A percentile compares a stretch with the other conserved stretches of the same genome.
Evolutionary conservation across 2,329 filamentous ascomycete genomes (phyloP).

Genomic region (Zelopaecilomyces penicillatus): DNA sequence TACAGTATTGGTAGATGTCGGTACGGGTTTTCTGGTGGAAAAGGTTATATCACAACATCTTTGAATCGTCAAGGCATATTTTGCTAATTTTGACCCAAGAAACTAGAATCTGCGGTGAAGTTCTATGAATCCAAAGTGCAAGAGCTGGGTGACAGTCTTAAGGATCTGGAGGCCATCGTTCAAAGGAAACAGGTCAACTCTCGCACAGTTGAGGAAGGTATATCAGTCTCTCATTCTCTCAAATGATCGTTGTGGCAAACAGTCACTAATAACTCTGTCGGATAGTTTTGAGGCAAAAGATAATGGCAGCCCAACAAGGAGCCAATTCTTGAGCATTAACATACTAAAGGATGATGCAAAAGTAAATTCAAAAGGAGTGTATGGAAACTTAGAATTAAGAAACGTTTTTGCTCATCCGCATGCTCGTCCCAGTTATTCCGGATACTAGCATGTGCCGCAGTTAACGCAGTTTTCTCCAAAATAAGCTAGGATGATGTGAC

Average conservation of each 20-base stretch:
- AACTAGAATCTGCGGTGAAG: conserved; percentile 42
- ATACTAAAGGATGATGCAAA: no score
- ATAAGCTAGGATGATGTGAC: neutral
- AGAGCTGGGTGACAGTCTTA: conserved; percentile 44
- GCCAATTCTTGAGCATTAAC: neutral
- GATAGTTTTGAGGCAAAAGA: conserved; percentile 32
- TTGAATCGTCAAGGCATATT: neutral
- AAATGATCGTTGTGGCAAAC: neutral
- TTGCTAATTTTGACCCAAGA: conserved; percentile 26
- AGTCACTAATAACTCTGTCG: conserved; percentile 4
- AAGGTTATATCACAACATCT: conserved; percentile 49
- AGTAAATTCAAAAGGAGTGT: no score
- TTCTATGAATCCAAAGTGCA: conserved; percentile 51
- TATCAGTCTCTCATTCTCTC: conserved; percentile 7
- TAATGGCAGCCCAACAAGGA: conserved; percentile 25
- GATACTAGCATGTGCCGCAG: no score
- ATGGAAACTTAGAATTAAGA: no score
- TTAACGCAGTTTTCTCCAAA: neutral
- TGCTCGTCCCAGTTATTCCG: no score
- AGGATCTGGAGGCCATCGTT: conserved; percentile 49
- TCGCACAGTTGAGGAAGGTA: conserved; percentile 81
- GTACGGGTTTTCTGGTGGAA: conserved; percentile 90
- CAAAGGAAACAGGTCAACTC: conserved; percentile 74
- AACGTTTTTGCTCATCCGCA: no score
- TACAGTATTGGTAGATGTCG: conserved; percentile 81